phyloP scores from a whole-genome alignment of 305 asterid species.

The Fraxinus latifolia region DNA sequence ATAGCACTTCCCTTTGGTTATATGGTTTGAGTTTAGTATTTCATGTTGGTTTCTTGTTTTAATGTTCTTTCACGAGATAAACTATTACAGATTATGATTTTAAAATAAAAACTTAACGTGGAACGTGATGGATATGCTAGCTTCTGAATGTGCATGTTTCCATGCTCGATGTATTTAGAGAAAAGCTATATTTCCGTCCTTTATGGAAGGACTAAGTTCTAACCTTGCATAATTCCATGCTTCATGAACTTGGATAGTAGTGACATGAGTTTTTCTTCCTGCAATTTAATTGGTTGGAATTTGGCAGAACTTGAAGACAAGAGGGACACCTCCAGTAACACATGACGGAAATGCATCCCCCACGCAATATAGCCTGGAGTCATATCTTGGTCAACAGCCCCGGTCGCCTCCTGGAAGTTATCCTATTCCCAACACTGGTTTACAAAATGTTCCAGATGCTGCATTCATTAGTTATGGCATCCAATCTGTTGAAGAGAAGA shows the following conservation, averaged over 20 bases:
- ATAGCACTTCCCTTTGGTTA: neutral
- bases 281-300: slow-evolving; percentile 21
- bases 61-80: neutral
- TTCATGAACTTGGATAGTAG: neutral
- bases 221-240: neutral
- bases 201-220: neutral
- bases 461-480: slow-evolving; percentile 37
- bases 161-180: neutral
- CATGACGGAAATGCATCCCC: slow-evolving; percentile 39
- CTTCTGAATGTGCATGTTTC: neutral
- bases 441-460: slow-evolving; percentile 38
- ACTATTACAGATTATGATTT: neutral
- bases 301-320: slow-evolving; percentile 66
- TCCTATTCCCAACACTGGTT: slow-evolving; percentile 51
- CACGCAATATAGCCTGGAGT: slow-evolving; percentile 47
- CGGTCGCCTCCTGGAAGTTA: slow-evolving; percentile 57
- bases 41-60: slow-evolving; percentile 9
- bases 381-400: slow-evolving; percentile 56
- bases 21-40: neutral
- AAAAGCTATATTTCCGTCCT: neutral
- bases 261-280: slow-evolving; percentile 7
- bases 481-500: slow-evolving; percentile 64
- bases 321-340: slow-evolving; percentile 41
- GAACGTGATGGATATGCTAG: neutral
- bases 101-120: neutral